phyloP scores from a whole-genome alignment of 495 filamentous ascomycete species.

The Aspergillus bridgeri region DNA sequence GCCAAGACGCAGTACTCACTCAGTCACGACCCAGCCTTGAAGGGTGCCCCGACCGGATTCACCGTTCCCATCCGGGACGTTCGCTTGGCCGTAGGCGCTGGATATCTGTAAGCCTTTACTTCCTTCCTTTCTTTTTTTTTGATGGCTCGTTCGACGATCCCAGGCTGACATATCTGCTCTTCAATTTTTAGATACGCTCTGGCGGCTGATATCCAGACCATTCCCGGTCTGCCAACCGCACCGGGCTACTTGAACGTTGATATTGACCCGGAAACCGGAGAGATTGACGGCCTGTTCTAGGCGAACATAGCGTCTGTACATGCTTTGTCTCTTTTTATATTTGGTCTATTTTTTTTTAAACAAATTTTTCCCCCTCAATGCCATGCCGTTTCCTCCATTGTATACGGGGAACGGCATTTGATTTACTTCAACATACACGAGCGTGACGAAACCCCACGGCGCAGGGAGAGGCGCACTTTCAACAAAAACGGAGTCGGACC shows the following conservation, averaged over 20 bases:
- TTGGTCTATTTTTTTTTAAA: background rate
- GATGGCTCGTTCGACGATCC: slow-evolving; percentile 11
- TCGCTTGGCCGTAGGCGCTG: slow-evolving; percentile 86
- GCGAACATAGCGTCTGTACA: too few species aligned
- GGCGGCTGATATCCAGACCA: slow-evolving; percentile 97
- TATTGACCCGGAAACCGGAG: slow-evolving; percentile 86
- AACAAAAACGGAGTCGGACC: background rate
- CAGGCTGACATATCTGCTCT: background rate
- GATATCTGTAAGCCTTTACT: slow-evolving; percentile 68
- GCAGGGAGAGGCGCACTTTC: slow-evolving; percentile 1
- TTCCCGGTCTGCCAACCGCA: slow-evolving; percentile 91
- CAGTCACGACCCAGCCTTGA: slow-evolving; percentile 87
- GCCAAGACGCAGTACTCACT: slow-evolving; percentile 98
- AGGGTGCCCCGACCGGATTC: slow-evolving; percentile 95
- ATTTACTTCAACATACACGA: slow-evolving; percentile 20
- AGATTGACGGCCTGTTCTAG: slow-evolving; percentile 94
- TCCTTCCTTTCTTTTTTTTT: slow-evolving; percentile 5
- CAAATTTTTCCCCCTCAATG: background rate
- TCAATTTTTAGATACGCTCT: slow-evolving; percentile 66
- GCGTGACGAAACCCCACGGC: slow-evolving; percentile 5
- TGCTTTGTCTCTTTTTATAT: too few species aligned
- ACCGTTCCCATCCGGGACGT: slow-evolving; percentile 95
- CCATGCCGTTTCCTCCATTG: background rate
- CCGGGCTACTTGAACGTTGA: slow-evolving; percentile 97
- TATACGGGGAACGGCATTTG: slow-evolving; percentile 5